phyloP scores from a whole-genome alignment of 1,284 basidiomycete species.

The Cryptococcus sp. region DNA sequence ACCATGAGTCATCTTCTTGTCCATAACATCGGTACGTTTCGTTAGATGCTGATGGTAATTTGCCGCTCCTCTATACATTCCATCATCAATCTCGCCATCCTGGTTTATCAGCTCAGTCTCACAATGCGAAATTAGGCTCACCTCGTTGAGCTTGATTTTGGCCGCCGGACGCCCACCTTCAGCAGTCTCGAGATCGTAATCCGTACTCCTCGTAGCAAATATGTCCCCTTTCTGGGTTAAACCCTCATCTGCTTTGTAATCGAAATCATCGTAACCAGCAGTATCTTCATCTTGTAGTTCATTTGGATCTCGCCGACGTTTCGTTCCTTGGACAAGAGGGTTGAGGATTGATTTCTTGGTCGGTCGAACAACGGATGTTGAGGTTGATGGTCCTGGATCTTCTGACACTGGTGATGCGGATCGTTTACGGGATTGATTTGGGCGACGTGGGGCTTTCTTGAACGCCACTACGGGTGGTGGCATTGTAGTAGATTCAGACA shows the following conservation, averaged over 20 bases:
- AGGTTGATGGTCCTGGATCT: conserved; percentile 48
- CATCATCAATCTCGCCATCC: conserved; percentile 63
- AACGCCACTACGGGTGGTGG: conserved; percentile 65
- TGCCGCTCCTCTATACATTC: conserved; percentile 78
- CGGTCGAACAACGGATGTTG: conserved; percentile 63
- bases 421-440: conserved; percentile 13
- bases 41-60: conserved; percentile 78
- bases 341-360: conserved; percentile 62
- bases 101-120: conserved; percentile 2
- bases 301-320: conserved; percentile 67
- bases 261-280: conserved; percentile 59
- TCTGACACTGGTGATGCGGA: conserved; percentile 48
- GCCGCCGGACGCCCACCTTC: conserved; percentile 11
- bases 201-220: conserved; percentile 45
- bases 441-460: conserved; percentile 57
- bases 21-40: conserved; percentile 63
- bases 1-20: conserved; percentile 83
- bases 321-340: conserved; percentile 77
- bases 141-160: conserved; percentile 42
- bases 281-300: conserved; percentile 49
- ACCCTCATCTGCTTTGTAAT: conserved; percentile 49
- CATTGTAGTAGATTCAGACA: conserved; percentile 11
- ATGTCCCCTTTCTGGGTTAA: conserved; percentile 32
- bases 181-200: conserved; percentile 49
- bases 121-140: conserved; percentile 6